These are phyloP conservation scores for Catharanthus roseus DNA, from an alignment of 257 asterid species.

Conservation along the genomic window DNA sequence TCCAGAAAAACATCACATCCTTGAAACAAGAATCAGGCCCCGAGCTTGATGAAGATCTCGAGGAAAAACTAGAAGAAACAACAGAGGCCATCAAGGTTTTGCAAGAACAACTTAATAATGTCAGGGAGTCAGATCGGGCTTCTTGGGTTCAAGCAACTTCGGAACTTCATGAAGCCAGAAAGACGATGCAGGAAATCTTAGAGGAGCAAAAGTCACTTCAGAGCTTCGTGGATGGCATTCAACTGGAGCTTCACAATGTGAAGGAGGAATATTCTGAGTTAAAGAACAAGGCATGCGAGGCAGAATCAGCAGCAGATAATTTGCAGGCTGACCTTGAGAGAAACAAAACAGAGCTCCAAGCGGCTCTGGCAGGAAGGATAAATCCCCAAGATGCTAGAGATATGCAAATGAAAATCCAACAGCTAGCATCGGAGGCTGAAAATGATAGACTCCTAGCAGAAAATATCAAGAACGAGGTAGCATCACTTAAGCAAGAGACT, in stretches of 20 bases:
- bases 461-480: constrained; percentile 29
- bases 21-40: constrained; percentile 38
- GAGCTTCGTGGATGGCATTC: constrained; percentile 25
- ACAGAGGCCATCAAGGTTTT: constrained; percentile 41
- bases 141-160: constrained; percentile 18
- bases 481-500: constrained; percentile 40
- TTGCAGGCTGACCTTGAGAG: constrained; percentile 42
- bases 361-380: constrained; percentile 22
- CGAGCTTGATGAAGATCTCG: constrained; percentile 25
- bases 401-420: constrained; percentile 29
- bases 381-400: constrained; percentile 27
- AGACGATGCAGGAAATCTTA: constrained; percentile 28
- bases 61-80: constrained; percentile 56
- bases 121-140: constrained; percentile 38
- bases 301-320: constrained; percentile 32
- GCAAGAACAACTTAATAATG: constrained; percentile 45
- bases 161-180: constrained; percentile 46
- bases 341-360: constrained; percentile 43
- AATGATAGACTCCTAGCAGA: constrained; percentile 38
- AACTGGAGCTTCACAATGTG: constrained; percentile 35
- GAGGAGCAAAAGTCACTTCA: constrained; percentile 36
- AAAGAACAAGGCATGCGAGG: constrained; percentile 30
- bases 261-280: constrained; percentile 29
- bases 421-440: constrained; percentile 40
- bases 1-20: constrained; percentile 31